A percentile compares a stretch with the other conserved stretches of the same genome.
Conservation (phyloP, 1,284 basidiomycete genomes). For the Thelephora terrestris region DNA sequence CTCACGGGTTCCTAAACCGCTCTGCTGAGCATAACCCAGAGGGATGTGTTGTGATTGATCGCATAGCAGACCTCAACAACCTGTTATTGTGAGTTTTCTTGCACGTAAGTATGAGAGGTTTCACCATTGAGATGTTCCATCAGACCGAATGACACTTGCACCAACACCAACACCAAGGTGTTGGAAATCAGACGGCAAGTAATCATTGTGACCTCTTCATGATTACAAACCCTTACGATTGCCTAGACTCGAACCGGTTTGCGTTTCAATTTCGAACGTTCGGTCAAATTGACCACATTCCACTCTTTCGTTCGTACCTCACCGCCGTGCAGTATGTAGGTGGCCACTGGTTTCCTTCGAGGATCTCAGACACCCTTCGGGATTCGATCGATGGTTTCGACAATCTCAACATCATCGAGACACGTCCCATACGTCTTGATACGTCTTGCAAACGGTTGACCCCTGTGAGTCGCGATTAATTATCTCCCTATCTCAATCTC, state of each 20-base stretch:
- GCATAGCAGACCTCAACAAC: conserved; percentile 50
- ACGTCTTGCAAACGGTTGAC: too few relatives aligned
- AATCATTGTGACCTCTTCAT: too few relatives aligned
- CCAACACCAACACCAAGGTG: too few relatives aligned
- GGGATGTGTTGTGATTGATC: conserved; percentile 45
- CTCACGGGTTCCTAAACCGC: conserved; percentile 46
- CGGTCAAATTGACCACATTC: conserved; percentile 90
- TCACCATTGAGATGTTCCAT: too few relatives aligned
- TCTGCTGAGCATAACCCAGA: conserved; percentile 49
- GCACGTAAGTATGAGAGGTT: too few relatives aligned
- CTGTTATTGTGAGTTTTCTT: conserved; percentile 52
- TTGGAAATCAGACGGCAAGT: too few relatives aligned
- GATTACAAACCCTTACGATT: too few relatives aligned
- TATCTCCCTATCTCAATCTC: too few relatives aligned
- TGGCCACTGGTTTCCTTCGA: conserved; percentile 4
- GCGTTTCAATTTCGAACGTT: conserved; percentile 97
- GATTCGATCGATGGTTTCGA: conserved; percentile 97
- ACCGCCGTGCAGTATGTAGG: conserved; percentile 90
- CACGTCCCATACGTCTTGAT: too few relatives aligned
- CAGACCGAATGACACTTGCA: neutral
- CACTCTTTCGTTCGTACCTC: conserved; percentile 91
- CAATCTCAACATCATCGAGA: too few relatives aligned
- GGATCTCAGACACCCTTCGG: conserved; percentile 60
- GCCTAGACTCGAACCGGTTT: too few relatives aligned
- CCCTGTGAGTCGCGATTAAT: too few relatives aligned